Evolutionary conservation across 331 rosid species (phyloP).

Genomic region (Prunus yedoensis): DNA sequence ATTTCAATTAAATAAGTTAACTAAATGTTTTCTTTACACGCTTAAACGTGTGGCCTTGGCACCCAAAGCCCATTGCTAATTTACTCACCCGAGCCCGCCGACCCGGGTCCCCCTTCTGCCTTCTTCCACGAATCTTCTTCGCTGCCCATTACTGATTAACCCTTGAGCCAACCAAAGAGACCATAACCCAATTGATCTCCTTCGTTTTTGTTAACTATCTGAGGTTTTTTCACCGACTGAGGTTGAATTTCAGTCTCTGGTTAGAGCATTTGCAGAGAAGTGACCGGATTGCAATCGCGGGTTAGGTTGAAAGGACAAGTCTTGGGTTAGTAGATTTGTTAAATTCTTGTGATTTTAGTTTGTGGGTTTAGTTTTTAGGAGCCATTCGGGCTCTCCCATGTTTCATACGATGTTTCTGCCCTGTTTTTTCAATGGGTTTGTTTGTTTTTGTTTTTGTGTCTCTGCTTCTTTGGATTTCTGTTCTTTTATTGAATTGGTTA

Average conservation of each 20-base stretch:
- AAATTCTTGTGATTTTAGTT: neutral
- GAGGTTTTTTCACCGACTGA: no score
- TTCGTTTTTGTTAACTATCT: neutral
- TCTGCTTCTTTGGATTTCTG: neutral
- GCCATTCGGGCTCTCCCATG: neutral
- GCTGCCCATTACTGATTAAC: neutral
- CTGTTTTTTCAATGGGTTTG: neutral
- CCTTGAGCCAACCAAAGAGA: neutral
- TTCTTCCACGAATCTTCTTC: neutral
- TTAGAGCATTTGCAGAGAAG: constrained; percentile 1
- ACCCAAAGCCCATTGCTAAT: neutral
- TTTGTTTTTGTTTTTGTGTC: neutral
- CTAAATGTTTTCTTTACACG: no score
- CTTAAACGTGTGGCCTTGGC: neutral
- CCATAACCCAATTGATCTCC: neutral
- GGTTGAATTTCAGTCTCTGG: neutral
- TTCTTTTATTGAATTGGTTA: neutral
- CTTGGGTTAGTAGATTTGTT: neutral
- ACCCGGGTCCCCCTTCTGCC: neutral
- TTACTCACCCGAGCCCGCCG: neutral
- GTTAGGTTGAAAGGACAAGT: neutral
- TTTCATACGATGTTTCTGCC: neutral
- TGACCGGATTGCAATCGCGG: neutral
- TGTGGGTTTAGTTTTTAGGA: constrained; percentile 9
- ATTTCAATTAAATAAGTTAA: no score